These are phyloP conservation scores for Mortierella sp. DNA, from an alignment of 371 early-diverging fungal genomes.

Conservation along the genomic window DNA sequence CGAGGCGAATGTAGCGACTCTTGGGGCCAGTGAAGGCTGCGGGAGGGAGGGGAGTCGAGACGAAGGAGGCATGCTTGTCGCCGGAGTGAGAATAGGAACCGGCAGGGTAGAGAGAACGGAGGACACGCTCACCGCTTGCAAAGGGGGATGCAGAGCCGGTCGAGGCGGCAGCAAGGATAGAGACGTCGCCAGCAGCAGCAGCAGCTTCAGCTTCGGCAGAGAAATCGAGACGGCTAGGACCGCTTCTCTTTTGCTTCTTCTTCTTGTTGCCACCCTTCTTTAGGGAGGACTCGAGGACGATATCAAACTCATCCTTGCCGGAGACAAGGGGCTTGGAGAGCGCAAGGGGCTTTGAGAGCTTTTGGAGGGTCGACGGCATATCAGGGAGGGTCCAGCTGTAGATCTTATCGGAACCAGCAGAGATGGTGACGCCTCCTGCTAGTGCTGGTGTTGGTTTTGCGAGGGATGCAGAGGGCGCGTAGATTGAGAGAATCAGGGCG, in stretches of 20 bases:
- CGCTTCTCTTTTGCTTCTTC: background rate
- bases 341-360: background rate
- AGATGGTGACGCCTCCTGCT: conserved; percentile 1
- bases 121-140: conserved; percentile 11
- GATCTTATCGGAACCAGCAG: background rate
- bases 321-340: background rate
- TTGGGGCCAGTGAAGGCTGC: conserved; percentile 25
- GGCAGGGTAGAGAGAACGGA: conserved; percentile 41
- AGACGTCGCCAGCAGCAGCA: background rate
- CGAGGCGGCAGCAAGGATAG: background rate
- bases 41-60: conserved; percentile 22
- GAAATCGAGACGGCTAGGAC: background rate
- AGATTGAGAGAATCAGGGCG: background rate
- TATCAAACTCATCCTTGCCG: conserved; percentile 1
- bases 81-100: conserved; percentile 29
- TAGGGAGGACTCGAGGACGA: conserved; percentile 1
- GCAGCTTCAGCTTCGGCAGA: background rate
- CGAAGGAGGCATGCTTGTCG: conserved; percentile 28
- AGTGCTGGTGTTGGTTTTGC: background rate
- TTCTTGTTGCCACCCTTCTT: background rate
- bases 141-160: background rate
- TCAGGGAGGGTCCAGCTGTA: conserved; percentile 1
- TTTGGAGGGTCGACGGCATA: conserved; percentile 2
- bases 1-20: conserved; percentile 40
- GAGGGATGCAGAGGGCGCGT: background rate